Evolutionary conservation across 2,329 filamentous ascomycete species (phyloP).

Genomic region (Pseudogymnoascus sp.): DNA sequence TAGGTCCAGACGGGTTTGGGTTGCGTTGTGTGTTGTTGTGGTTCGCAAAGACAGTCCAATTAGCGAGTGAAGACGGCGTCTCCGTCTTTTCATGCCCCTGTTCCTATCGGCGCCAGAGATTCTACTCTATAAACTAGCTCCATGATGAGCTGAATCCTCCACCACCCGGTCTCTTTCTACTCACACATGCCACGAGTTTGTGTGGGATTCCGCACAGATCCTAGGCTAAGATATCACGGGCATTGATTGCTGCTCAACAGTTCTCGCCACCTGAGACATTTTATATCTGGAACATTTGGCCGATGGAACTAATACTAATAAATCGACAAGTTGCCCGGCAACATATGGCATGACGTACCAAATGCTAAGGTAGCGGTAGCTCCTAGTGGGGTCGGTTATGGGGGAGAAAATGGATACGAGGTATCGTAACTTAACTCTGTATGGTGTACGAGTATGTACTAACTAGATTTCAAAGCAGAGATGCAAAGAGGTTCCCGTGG

Average conservation of each 20-base stretch:
- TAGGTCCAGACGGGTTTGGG: constrained; percentile 1
- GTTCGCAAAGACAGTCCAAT: background rate
- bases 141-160: background rate
- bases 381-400: background rate
- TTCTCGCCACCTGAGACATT: constrained; percentile 6
- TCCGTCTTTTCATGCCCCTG: constrained; percentile 6
- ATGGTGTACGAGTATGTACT: background rate
- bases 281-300: constrained; percentile 7
- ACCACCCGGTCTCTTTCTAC: background rate
- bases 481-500: background rate
- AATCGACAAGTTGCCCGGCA: background rate
- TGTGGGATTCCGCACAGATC: constrained; percentile 6
- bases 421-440: background rate
- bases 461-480: background rate
- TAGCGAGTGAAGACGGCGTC: constrained; percentile 1
- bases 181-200: constrained; percentile 5
- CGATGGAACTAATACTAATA: constrained; percentile 8
- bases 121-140: background rate
- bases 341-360: background rate
- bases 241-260: background rate
- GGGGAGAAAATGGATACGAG: background rate
- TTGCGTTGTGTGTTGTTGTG: background rate
- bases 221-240: background rate
- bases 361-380: background rate
- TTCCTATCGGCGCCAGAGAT: constrained; percentile 1